Conservation (phyloP, 2,329 filamentous ascomycete species). For the Epichloe amarillans region DNA sequence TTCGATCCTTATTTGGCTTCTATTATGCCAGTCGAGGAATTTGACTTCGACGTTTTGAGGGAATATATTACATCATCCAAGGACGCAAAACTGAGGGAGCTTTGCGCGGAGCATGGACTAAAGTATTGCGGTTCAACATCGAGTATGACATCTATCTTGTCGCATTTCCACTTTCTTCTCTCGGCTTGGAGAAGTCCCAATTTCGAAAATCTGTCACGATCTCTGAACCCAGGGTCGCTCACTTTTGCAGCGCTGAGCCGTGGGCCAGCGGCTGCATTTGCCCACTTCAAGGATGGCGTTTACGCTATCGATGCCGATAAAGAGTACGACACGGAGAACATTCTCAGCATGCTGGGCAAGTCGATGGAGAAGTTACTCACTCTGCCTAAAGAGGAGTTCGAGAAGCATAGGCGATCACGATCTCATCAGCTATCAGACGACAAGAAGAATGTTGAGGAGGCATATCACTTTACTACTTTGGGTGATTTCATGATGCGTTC, state of each 20-base stretch:
- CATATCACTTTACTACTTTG: conserved; percentile 76
- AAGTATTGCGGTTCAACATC: conserved; percentile 93
- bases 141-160: conserved; percentile 79
- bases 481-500: conserved; percentile 90
- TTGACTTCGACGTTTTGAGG: conserved; percentile 78
- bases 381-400: conserved; percentile 66
- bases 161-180: conserved; percentile 86
- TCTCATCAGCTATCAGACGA: conserved; percentile 58
- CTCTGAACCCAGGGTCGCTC: conserved; percentile 46
- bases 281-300: conserved; percentile 67
- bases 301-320: conserved; percentile 98
- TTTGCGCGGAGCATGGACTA: conserved; percentile 52
- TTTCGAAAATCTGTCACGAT: conserved; percentile 49
- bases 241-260: conserved; percentile 61
- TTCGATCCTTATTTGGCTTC: conserved; percentile 89
- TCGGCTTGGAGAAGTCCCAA: conserved; percentile 71
- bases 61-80: conserved; percentile 86
- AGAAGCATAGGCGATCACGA: conserved; percentile 62
- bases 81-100: conserved; percentile 55
- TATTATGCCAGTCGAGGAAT: conserved; percentile 88
- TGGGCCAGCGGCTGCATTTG: conserved; percentile 66
- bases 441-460: conserved; percentile 58
- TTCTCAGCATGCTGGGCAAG: conserved; percentile 84
- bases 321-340: conserved; percentile 69
- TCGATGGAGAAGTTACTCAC: conserved; percentile 96